Conservation (phyloP, 495 filamentous ascomycete species). For the Daldinia bambusicola region DNA sequence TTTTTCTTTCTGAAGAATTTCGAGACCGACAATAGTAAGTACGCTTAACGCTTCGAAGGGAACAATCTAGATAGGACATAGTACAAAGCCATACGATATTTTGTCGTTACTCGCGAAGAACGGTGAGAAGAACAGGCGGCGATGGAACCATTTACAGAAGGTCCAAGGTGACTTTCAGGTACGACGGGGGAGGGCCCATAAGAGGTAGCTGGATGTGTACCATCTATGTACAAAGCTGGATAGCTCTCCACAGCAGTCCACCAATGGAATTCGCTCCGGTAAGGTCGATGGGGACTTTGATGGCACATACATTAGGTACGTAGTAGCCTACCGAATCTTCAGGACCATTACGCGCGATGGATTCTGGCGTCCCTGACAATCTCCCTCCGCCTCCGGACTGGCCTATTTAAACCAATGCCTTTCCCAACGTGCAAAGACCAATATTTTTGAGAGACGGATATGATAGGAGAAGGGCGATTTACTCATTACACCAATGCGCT, state of each 20-base stretch:
- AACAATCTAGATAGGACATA: background rate
- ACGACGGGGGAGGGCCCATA: conserved; percentile 38
- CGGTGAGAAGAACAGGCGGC: conserved; percentile 29
- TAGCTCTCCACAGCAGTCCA: conserved; percentile 36
- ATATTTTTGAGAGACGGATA: background rate
- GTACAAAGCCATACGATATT: conserved; percentile 1
- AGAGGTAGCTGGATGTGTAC: conserved; percentile 38
- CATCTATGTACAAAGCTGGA: conserved; percentile 32
- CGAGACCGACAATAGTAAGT: background rate
- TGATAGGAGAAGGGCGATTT: background rate
- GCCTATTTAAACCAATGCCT: conserved; percentile 2
- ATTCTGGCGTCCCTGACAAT: conserved; percentile 35
- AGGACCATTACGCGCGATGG: conserved; percentile 16
- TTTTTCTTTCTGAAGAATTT: conserved; percentile 12
- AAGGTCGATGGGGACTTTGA: conserved; percentile 33
- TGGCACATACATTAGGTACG: conserved; percentile 11
- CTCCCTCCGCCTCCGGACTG: conserved; percentile 9
- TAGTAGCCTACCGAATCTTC: conserved; percentile 39
- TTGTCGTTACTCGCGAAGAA: background rate
- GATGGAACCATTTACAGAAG: conserved; percentile 37
- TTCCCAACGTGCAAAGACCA: conserved; percentile 5
- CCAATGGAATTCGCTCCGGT: conserved; percentile 35
- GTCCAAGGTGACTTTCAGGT: conserved; percentile 33
- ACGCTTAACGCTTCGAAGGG: background rate
- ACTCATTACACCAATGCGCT: background rate